These are phyloP conservation scores for Citrus medica DNA, from an alignment of 345 rosid species.

Conservation along the genomic window DNA sequence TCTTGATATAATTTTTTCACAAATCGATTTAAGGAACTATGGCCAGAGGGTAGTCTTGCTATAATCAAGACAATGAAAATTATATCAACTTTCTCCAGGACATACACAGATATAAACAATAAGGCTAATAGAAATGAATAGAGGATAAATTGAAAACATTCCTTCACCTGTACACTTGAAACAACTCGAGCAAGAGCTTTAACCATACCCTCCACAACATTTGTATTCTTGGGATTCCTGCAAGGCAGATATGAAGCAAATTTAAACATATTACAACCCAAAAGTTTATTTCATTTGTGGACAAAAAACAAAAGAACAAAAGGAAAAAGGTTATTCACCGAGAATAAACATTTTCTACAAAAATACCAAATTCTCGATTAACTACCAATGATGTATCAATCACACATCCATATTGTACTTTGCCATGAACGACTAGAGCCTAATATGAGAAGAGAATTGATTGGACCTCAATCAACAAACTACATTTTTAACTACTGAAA, in stretches of 20 bases:
- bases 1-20: no score
- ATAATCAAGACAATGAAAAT: not conserved
- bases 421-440: not conserved
- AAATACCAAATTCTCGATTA: not conserved
- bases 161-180: constrained; percentile 83
- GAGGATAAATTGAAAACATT: constrained; percentile 1
- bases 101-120: not conserved
- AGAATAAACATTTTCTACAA: not conserved
- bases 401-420: not conserved
- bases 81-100: not conserved
- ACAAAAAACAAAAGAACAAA: not conserved
- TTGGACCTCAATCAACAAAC: not conserved
- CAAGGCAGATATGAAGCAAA: constrained; percentile 18
- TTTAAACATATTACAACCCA: constrained; percentile 10
- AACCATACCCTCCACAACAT: constrained; percentile 97
- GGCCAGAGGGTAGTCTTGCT: no score
- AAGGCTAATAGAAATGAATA: constrained; percentile 5
- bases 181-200: constrained; percentile 97
- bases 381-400: not conserved
- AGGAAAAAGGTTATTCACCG: not conserved
- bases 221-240: constrained; percentile 94
- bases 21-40: no score
- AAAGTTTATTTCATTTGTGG: not conserved
- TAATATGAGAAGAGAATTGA: not conserved
- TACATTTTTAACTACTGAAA: not conserved